These are phyloP conservation scores for Wickerhamomyces hampshirensis DNA, from an alignment of 805 yeast species.

Conservation along the genomic window DNA sequence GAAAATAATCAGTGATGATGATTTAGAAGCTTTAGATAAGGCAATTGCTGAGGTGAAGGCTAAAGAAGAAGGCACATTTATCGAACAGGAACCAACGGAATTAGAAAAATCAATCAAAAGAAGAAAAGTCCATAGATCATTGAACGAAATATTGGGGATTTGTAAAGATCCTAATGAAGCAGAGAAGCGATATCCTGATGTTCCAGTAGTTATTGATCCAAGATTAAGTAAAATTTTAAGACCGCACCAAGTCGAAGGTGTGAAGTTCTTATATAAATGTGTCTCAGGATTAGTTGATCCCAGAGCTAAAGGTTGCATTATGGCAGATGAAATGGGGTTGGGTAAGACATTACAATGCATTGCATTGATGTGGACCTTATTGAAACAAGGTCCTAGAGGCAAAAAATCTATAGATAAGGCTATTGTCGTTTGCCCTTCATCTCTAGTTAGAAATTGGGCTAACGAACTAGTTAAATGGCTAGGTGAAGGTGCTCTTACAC, in stretches of 20 bases:
- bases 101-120: constrained; percentile 22
- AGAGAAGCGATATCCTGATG: constrained; percentile 61
- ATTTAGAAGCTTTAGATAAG: constrained; percentile 28
- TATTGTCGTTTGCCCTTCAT: constrained; percentile 92
- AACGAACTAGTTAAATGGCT: constrained; percentile 93
- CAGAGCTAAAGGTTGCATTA: constrained; percentile 89
- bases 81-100: constrained; percentile 18
- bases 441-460: constrained; percentile 94
- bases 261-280: constrained; percentile 83
- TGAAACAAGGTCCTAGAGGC: constrained; percentile 82
- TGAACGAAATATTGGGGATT: constrained; percentile 80
- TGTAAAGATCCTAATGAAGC: constrained; percentile 45
- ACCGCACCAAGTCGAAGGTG: constrained; percentile 97
- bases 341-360: constrained; percentile 91
- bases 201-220: constrained; percentile 96
- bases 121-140: constrained; percentile 52
- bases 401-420: constrained; percentile 81
- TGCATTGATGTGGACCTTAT: constrained; percentile 85
- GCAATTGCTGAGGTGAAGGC: constrained; percentile 25
- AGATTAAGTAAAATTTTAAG: constrained; percentile 74
- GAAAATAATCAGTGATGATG: constrained; percentile 24
- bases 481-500: constrained; percentile 85
- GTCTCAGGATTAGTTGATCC: constrained; percentile 82
- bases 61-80: constrained; percentile 24
- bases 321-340: constrained; percentile 98